Conservation (phyloP, 2,329 filamentous ascomycete species). For the Aspergillaceae sp. region DNA sequence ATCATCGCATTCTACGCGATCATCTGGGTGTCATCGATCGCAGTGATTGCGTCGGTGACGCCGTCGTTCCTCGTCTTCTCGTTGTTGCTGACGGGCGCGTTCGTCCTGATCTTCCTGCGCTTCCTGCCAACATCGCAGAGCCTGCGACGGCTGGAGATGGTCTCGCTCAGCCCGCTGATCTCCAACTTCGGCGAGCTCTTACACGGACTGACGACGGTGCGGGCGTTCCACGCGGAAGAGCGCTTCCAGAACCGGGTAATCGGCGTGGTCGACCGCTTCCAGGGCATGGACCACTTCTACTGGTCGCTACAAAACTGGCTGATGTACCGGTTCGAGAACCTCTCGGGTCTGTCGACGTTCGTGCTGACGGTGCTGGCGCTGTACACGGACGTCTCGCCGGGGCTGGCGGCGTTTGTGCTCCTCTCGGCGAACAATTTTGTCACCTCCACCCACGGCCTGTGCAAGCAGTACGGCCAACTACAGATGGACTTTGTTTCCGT, state of each 20-base stretch:
- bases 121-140: slow-evolving; percentile 80
- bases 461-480: slow-evolving; percentile 70
- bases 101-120: slow-evolving; percentile 63
- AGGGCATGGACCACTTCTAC: slow-evolving; percentile 94
- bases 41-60: slow-evolving; percentile 72
- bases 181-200: slow-evolving; percentile 86
- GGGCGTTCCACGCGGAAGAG: slow-evolving; percentile 68
- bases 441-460: slow-evolving; percentile 61
- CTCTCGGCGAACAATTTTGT: slow-evolving; percentile 60
- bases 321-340: slow-evolving; percentile 64
- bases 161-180: slow-evolving; percentile 78
- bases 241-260: slow-evolving; percentile 77
- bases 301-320: slow-evolving; percentile 85
- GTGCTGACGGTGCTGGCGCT: slow-evolving; percentile 65
- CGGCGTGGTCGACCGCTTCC: slow-evolving; percentile 73
- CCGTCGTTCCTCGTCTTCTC: slow-evolving; percentile 69
- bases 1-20: slow-evolving; percentile 62
- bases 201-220: slow-evolving; percentile 76
- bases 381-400: slow-evolving; percentile 64
- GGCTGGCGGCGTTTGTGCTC: slow-evolving; percentile 75
- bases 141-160: slow-evolving; percentile 76
- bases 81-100: slow-evolving; percentile 55
- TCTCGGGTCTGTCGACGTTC: slow-evolving; percentile 67
- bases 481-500: slow-evolving; percentile 91
- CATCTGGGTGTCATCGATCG: slow-evolving; percentile 61